phyloP scores from a whole-genome alignment of 2,329 filamentous ascomycete species.

The Thielaviopsis ethacetica region DNA sequence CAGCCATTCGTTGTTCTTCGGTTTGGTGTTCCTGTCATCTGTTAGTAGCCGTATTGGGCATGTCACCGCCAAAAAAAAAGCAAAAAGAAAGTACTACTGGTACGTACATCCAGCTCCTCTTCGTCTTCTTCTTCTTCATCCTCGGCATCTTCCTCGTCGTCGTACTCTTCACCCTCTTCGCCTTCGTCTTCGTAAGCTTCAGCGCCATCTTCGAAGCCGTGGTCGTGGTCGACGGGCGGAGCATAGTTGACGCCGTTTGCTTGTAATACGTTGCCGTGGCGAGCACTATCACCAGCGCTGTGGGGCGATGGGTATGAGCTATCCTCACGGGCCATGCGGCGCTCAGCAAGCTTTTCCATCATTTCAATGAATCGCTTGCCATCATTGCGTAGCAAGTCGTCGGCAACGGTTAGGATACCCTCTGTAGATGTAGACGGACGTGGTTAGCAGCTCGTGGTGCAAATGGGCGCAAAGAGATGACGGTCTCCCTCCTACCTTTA shows the following conservation, averaged over 20 bases:
- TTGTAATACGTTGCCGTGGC: conserved; percentile 31
- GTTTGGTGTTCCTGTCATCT: conserved; percentile 70
- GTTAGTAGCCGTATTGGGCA: conserved; percentile 20
- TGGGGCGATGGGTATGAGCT: conserved; percentile 26
- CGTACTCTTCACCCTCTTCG: conserved; percentile 58
- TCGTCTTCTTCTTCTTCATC: conserved; percentile 9
- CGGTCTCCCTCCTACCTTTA: conserved; percentile 46
- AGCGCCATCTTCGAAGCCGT: conserved; percentile 34
- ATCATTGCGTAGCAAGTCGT: conserved; percentile 96
- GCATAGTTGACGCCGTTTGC: conserved; percentile 41
- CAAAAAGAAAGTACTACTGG: background rate
- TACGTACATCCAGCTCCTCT: conserved; percentile 11
- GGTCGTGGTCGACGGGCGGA: conserved; percentile 49
- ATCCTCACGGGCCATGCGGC: conserved; percentile 91
- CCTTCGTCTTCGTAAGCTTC: conserved; percentile 51
- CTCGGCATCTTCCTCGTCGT: conserved; percentile 18
- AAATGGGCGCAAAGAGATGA: background rate
- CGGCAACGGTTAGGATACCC: conserved; percentile 94
- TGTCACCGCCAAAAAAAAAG: background rate
- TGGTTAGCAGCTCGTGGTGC: conserved; percentile 24
- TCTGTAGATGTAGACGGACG: background rate
- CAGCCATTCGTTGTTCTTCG: conserved; percentile 97
- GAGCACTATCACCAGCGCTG: background rate
- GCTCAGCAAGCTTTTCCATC: conserved; percentile 98
- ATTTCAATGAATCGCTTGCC: conserved; percentile 99